These are phyloP conservation scores for Phytophthora sp. DNA, from an alignment of 352 stramenopile genomes.

Conservation along the genomic window DNA sequence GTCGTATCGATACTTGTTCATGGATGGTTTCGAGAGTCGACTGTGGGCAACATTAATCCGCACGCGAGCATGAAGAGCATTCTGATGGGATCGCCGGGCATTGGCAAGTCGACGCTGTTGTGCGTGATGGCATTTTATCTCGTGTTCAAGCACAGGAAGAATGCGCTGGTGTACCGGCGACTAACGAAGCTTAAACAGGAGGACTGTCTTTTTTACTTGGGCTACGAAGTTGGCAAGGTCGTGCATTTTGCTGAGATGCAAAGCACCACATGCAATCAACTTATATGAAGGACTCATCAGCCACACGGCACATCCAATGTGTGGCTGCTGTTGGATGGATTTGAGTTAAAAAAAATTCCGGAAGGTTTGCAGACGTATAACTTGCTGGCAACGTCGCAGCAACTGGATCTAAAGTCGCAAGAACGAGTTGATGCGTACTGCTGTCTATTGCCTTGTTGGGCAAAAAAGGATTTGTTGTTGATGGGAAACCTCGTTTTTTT, in stretches of 20 bases:
- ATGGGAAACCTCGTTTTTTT: neutral
- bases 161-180: constrained; percentile 34
- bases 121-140: constrained; percentile 38
- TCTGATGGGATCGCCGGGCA: constrained; percentile 24
- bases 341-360: constrained; percentile 5
- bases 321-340: constrained; percentile 11
- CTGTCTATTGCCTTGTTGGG: constrained; percentile 17
- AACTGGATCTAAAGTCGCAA: constrained; percentile 16
- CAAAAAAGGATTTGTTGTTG: constrained; percentile 5
- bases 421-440: constrained; percentile 10
- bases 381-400: constrained; percentile 30
- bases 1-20: constrained; percentile 10
- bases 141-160: constrained; percentile 40
- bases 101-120: constrained; percentile 39
- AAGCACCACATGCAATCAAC: neutral
- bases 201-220: constrained; percentile 9
- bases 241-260: constrained; percentile 9
- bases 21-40: constrained; percentile 27
- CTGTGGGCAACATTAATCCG: constrained; percentile 11
- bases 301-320: neutral
- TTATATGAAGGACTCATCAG: neutral
- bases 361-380: constrained; percentile 13
- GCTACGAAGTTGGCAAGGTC: constrained; percentile 12
- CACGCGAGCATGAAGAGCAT: constrained; percentile 27
- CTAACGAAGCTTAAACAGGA: constrained; percentile 10